A percentile compares a stretch with the other conserved stretches of the same genome.
Evolutionary conservation across 805 yeast species (phyloP).

Genomic region (Clavispora fructus): DNA sequence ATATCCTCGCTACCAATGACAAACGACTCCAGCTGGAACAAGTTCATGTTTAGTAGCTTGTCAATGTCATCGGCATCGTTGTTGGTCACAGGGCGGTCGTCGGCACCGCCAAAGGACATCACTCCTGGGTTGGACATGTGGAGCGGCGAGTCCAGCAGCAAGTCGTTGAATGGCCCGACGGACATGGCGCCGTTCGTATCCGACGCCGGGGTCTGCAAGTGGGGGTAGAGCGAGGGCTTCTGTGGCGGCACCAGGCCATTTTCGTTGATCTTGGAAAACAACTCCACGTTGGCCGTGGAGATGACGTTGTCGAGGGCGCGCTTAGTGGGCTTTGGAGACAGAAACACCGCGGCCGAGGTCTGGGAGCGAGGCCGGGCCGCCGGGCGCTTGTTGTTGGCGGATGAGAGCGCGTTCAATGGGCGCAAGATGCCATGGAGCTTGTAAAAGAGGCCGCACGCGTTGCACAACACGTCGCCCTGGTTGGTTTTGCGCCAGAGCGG

Average conservation of each 20-base stretch:
- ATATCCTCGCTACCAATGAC: slow-evolving; percentile 17
- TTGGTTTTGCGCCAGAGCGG: slow-evolving; percentile 42
- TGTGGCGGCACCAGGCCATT: neutral
- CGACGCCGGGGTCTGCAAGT: neutral
- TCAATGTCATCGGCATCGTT: slow-evolving; percentile 34
- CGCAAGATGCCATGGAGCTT: slow-evolving; percentile 42
- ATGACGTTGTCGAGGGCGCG: slow-evolving; percentile 9
- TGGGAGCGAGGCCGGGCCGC: neutral
- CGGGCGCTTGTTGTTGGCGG: neutral
- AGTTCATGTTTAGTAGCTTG: slow-evolving; percentile 33
- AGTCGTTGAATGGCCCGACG: slow-evolving; percentile 5
- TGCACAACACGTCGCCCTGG: slow-evolving; percentile 39
- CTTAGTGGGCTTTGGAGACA: neutral
- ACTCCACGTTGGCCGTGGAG: slow-evolving; percentile 7
- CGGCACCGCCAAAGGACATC: neutral
- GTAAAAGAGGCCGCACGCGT: slow-evolving; percentile 43
- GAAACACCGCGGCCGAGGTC: neutral
- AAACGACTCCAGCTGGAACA: slow-evolving; percentile 32
- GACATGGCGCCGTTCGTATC: neutral
- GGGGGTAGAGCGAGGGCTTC: neutral
- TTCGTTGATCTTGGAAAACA: slow-evolving; percentile 4
- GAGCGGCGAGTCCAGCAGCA: slow-evolving; percentile 3
- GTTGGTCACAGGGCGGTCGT: slow-evolving; percentile 4
- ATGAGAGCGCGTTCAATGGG: slow-evolving; percentile 22
- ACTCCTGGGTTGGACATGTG: neutral